phyloP scores from a whole-genome alignment of 441 rosid species.

The Eruca vesicaria region DNA sequence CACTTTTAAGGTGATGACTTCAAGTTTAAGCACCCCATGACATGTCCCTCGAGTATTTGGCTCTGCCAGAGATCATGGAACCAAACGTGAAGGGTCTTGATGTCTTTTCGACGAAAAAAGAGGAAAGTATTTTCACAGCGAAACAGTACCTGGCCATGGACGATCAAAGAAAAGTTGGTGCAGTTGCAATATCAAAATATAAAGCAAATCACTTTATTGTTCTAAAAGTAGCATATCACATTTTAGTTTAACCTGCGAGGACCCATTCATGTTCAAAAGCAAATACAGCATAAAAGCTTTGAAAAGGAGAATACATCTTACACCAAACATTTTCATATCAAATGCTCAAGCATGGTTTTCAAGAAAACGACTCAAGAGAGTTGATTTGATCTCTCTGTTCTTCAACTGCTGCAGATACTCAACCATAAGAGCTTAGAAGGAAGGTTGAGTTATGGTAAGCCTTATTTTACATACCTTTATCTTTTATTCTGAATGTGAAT shows the following conservation, averaged over 20 bases:
- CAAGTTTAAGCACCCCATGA: constrained; percentile 8
- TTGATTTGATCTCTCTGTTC: constrained; percentile 17
- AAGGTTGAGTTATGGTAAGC: constrained; percentile 30
- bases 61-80: constrained; percentile 11
- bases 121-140: constrained; percentile 34
- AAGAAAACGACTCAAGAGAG: constrained; percentile 14
- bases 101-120: constrained; percentile 14
- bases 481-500: constrained; percentile 7
- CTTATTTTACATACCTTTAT: background rate
- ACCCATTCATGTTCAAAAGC: constrained; percentile 31
- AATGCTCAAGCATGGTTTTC: constrained; percentile 23
- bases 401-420: constrained; percentile 11
- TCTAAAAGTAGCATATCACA: constrained; percentile 24
- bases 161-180: constrained; percentile 34
- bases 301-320: background rate
- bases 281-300: constrained; percentile 23
- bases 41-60: constrained; percentile 9
- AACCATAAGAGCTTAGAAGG: background rate
- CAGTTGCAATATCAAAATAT: constrained; percentile 31
- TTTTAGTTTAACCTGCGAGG: constrained; percentile 27
- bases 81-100: constrained; percentile 12
- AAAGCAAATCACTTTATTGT: constrained; percentile 34
- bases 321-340: constrained; percentile 10
- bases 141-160: constrained; percentile 33
- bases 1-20: constrained; percentile 32